Evolutionary conservation across 768 basidiomycete species (phyloP), one percentile per base, ranked within the genome.

Genomic region (Dioszegia aurantiaca): DNA sequence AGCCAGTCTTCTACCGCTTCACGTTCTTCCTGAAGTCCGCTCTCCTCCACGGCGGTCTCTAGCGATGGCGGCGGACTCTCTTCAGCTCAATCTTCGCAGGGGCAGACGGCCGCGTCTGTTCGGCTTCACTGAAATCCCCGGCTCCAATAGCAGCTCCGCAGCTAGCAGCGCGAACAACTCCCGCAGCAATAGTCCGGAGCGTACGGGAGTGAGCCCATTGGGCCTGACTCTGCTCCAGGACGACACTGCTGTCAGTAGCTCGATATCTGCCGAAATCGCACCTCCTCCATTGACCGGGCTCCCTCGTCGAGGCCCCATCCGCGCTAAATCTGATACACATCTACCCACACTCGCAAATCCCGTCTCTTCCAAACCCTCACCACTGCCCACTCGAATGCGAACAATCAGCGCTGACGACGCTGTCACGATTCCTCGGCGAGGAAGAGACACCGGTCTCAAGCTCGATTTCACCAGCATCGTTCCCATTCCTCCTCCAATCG

Each of bases 91-190:
- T 9, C 61, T 64, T 12, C 55, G 61, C 21, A 39, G 64, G 40
- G 68, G 67, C 17, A 58, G 73, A 36, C 59, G 75, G 57, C 71
- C 73, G 5, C 37, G 67, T 26, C 55, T 76, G 23, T 74, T 74
- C 44, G 75, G 75, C 12, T 76, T 74, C 57, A 76, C 75, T 8
- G 75, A 74, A 39, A 58, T 76, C 49, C 52, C 59, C n/a, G 72
- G 69, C 3, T 57, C 59, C 36, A 56, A 42, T 21, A 42, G 44
- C 37, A 56, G 52, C 41, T 59, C 55, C 4, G 45, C 56, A 3
- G 44, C 33, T 36, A 49, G 44, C 21, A 69, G 67, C 1, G 63
- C 57, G 4, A 54, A 48, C 16, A 62, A 58, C 30, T 68, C 65
- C 1, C 49, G 62, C 2, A 59, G 53, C 8, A 64, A 59, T 19